Percentiles rank a stretch among this genome's conserved stretches.
Evolutionary conservation across 805 yeast genomes (phyloP).

Genomic region (Peterozyma xylosa): DNA sequence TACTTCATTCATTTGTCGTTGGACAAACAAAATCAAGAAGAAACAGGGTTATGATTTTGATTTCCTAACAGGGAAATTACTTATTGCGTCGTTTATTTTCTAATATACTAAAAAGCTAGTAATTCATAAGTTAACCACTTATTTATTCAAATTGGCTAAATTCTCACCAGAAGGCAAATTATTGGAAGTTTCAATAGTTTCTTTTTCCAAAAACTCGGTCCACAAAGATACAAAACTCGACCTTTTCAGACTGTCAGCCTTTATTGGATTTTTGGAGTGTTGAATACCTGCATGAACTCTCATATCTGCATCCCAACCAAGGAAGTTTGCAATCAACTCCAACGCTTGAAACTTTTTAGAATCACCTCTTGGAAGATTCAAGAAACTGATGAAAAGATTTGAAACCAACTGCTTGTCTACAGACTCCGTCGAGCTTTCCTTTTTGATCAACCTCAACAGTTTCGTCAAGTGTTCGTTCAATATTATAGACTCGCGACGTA

Average conservation of each 20-base stretch:
- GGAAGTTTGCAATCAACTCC: constrained; percentile 70
- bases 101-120: too few species aligned
- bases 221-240: constrained; percentile 64
- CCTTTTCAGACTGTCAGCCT: constrained; percentile 22
- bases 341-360: constrained; percentile 91
- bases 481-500: constrained; percentile 90
- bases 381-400: constrained; percentile 76
- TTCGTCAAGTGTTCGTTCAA: constrained; percentile 94
- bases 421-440: constrained; percentile 63
- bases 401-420: constrained; percentile 88
- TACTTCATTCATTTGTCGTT: too few species aligned
- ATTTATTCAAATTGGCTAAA: too few species aligned
- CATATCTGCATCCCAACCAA: constrained; percentile 84
- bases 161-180: too few species aligned
- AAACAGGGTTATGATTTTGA: too few species aligned
- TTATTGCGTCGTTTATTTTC: too few species aligned
- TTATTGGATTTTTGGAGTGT: constrained; percentile 9
- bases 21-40: too few species aligned
- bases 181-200: constrained; percentile 26
- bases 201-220: constrained; percentile 76
- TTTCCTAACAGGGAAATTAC: too few species aligned
- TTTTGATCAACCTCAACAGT: constrained; percentile 77
- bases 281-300: constrained; percentile 69
- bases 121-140: too few species aligned
- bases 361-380: constrained; percentile 86